Evolutionary conservation across 176 grass and related monocot genomes (phyloP).

Genomic region (Puya raimondii): DNA sequence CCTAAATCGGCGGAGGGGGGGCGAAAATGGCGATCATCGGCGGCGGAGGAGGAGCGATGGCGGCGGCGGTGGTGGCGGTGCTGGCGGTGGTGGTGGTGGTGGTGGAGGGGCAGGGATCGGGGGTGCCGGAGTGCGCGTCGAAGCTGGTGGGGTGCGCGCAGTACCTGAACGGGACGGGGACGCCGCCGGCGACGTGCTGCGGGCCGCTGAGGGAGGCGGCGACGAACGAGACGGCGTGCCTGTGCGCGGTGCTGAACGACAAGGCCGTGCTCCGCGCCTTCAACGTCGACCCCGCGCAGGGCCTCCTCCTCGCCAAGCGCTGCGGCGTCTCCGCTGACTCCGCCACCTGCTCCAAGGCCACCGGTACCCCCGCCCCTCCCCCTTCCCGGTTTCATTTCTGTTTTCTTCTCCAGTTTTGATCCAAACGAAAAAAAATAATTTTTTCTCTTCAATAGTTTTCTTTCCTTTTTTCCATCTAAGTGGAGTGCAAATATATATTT

Average conservation of each 20-base stretch:
- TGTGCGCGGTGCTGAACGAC: slow-evolving; percentile 53
- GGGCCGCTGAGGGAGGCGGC: slow-evolving; percentile 48
- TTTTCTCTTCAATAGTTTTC: too few relatives aligned
- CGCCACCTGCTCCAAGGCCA: slow-evolving; percentile 36
- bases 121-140: slow-evolving; percentile 42
- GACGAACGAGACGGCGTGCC: slow-evolving; percentile 43
- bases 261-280: slow-evolving; percentile 43
- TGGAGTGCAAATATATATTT: too few relatives aligned
- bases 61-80: neutral
- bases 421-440: too few relatives aligned
- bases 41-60: too few relatives aligned
- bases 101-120: neutral
- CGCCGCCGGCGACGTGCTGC: slow-evolving; percentile 52
- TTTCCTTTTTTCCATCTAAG: too few relatives aligned
- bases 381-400: too few relatives aligned
- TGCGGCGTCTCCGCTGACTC: slow-evolving; percentile 46
- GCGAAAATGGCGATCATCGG: too few relatives aligned
- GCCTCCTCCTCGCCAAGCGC: slow-evolving; percentile 40
- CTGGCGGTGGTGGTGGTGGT: neutral
- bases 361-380: too few relatives aligned
- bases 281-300: slow-evolving; percentile 38
- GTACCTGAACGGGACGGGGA: slow-evolving; percentile 49
- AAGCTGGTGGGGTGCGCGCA: slow-evolving; percentile 36
- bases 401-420: too few relatives aligned
- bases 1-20: too few relatives aligned